Conservation (phyloP, 1,284 basidiomycete genomes). For the Vanrija humicola region DNA sequence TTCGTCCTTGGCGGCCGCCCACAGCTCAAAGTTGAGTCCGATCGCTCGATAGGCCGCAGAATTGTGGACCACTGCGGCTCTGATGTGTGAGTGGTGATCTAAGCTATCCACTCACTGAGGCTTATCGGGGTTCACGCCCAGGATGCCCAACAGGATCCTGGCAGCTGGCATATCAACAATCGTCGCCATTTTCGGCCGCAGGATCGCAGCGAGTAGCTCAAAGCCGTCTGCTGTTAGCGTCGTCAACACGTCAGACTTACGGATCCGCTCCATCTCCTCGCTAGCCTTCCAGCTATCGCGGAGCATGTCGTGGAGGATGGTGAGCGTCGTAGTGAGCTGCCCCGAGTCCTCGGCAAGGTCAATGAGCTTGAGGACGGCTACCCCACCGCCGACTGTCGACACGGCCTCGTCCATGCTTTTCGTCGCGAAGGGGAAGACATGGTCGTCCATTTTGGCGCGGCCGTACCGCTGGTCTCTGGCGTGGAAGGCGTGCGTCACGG, state of each 20-base stretch:
- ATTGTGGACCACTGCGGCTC: constrained; percentile 76
- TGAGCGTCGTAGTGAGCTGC: constrained; percentile 66
- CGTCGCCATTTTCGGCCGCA: constrained; percentile 65
- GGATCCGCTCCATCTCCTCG: constrained; percentile 81
- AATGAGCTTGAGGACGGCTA: constrained; percentile 69
- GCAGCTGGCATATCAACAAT: constrained; percentile 72
- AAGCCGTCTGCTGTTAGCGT: constrained; percentile 64
- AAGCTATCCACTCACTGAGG: constrained; percentile 59
- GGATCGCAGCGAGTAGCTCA: constrained; percentile 72
- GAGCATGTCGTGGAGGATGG: constrained; percentile 70
- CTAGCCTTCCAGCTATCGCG: constrained; percentile 85
- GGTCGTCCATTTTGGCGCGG: constrained; percentile 52
- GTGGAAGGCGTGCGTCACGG: constrained; percentile 33
- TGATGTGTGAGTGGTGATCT: constrained; percentile 40
- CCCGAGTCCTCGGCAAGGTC: constrained; percentile 71
- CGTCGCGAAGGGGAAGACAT: constrained; percentile 61
- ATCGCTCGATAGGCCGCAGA: constrained; percentile 74
- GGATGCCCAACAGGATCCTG: constrained; percentile 72
- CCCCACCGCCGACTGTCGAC: constrained; percentile 78
- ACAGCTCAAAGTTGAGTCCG: constrained; percentile 85
- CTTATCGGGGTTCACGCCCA: constrained; percentile 75
- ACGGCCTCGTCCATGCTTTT: constrained; percentile 69
- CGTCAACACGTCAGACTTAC: constrained; percentile 51
- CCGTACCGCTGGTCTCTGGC: constrained; percentile 33
- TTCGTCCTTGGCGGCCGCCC: constrained; percentile 65